Evolutionary conservation across 192 early-diverging fungal genomes (phyloP).

Genomic region (Spinellus fusiger): DNA sequence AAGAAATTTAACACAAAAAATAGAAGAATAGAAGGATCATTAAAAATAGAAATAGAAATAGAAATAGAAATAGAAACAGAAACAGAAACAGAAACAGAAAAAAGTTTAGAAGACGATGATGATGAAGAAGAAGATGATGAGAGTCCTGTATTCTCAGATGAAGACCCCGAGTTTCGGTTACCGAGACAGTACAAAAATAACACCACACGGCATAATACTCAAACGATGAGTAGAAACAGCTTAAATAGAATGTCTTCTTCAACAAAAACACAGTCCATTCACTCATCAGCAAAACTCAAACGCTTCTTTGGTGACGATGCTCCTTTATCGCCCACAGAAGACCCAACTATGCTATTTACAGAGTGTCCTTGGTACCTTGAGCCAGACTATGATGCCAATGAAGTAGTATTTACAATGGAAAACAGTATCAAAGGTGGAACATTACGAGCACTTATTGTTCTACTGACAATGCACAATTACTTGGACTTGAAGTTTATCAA

Average conservation of each 20-base stretch:
- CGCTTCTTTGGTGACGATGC: conserved; percentile 58
- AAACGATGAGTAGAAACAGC: no score
- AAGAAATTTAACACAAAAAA: no score
- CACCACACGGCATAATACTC: no score
- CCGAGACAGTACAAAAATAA: no score
- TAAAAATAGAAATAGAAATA: no score
- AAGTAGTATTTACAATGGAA: conserved; percentile 81
- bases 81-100: no score
- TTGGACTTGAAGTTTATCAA: conserved; percentile 75
- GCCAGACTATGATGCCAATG: conserved; percentile 68
- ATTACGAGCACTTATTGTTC: conserved; percentile 75
- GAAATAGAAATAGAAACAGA: no score
- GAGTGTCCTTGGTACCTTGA: conserved; percentile 44
- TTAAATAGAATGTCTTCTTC: neutral
- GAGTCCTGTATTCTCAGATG: no score
- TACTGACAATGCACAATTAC: conserved; percentile 85
- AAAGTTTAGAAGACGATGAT: no score
- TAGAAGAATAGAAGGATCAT: no score
- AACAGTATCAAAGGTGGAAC: conserved; percentile 89
- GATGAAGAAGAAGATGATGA: no score
- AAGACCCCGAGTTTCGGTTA: no score
- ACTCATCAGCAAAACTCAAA: conserved; percentile 38
- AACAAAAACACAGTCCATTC: conserved; percentile 5
- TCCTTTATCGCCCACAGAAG: conserved; percentile 22
- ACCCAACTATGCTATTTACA: conserved; percentile 23